phyloP scores from a whole-genome alignment of 2,329 filamentous ascomycete species.

The Graphiopsis chlorocephala region DNA sequence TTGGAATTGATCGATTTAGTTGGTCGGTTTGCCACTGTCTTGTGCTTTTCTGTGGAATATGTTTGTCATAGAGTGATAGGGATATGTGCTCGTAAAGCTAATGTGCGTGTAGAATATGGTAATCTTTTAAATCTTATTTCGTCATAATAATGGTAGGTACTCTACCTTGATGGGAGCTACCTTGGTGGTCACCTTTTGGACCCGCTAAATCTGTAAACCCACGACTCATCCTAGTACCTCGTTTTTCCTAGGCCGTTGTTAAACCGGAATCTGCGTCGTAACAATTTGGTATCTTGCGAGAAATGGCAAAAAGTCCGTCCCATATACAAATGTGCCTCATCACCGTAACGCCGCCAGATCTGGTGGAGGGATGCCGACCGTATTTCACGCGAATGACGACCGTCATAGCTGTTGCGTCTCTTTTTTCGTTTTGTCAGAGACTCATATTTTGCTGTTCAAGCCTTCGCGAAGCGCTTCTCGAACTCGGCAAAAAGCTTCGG shows the following conservation, averaged over 20 bases:
- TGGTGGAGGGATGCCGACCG: background rate
- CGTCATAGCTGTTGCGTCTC: background rate
- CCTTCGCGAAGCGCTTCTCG: constrained; percentile 63
- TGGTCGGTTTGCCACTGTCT: background rate
- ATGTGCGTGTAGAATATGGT: background rate
- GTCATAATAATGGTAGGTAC: constrained; percentile 12
- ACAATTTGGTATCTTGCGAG: background rate
- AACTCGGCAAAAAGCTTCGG: constrained; percentile 86
- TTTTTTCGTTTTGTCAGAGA: background rate
- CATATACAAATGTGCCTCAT: background rate
- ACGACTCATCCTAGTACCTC: background rate
- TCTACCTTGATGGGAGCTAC: constrained; percentile 17
- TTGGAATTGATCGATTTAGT: background rate
- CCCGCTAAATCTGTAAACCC: constrained; percentile 8
- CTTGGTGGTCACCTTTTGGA: constrained; percentile 13
- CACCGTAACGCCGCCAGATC: background rate
- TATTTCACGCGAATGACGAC: background rate
- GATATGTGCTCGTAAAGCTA: background rate
- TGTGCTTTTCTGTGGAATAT: background rate
- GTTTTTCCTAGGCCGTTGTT: background rate
- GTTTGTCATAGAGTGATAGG: background rate
- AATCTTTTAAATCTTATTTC: background rate
- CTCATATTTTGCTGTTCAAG: background rate
- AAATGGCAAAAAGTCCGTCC: background rate
- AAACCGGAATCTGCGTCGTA: background rate